Evolutionary conservation across 306 rosid species (phyloP).

Genomic region (Vigna reflexopilosa): DNA sequence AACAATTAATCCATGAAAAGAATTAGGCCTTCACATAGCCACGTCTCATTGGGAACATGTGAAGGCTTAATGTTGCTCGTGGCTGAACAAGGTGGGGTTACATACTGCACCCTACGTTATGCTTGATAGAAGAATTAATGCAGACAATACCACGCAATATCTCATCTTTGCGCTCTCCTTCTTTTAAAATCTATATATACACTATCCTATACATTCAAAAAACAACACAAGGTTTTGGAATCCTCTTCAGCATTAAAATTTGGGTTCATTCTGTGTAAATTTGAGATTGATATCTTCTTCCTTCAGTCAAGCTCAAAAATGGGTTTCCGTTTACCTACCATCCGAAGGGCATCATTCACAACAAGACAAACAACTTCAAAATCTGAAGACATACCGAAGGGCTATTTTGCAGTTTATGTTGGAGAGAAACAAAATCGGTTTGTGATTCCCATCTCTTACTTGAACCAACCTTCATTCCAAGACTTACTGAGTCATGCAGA

Average conservation of each 20-base stretch:
- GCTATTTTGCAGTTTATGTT: conserved; percentile 53
- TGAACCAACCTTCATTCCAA: conserved; percentile 58
- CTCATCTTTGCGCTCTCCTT: too few relatives aligned
- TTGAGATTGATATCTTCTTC: conserved; percentile 3
- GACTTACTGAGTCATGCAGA: conserved; percentile 43
- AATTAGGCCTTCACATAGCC: too few relatives aligned
- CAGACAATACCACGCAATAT: too few relatives aligned
- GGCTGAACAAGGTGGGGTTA: too few relatives aligned
- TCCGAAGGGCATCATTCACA: conserved; percentile 31
- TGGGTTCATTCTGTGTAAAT: not conserved
- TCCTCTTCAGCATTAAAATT: conserved; percentile 5
- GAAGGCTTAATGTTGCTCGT: too few relatives aligned
- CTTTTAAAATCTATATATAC: too few relatives aligned
- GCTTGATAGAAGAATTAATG: too few relatives aligned
- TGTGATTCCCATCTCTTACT: conserved; percentile 51
- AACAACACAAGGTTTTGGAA: conserved; percentile 27
- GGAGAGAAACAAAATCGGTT: conserved; percentile 54
- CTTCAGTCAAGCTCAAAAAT: not conserved
- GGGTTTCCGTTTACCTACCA: conserved; percentile 48
- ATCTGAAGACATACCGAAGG: conserved; percentile 44
- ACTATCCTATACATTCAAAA: not conserved
- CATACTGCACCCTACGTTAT: too few relatives aligned
- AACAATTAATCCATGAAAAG: conserved; percentile 31
- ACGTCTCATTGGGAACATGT: too few relatives aligned
- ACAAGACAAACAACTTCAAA: conserved; percentile 34